Conservation (phyloP, 2,329 filamentous ascomycete genomes). For the Sporothrix euskadiensis region DNA sequence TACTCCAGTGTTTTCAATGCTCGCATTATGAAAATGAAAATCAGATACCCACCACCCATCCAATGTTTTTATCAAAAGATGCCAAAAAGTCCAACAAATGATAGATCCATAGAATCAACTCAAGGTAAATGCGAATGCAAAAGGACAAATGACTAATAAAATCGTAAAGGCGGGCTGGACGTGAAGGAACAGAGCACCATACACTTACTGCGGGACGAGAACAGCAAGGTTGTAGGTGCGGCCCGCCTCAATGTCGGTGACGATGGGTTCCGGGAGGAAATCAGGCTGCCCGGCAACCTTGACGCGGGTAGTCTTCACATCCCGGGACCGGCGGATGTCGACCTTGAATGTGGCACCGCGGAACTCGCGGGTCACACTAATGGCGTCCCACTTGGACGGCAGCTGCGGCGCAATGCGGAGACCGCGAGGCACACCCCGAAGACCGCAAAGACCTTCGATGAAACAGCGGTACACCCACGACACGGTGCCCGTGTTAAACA, state of each 20-base stretch:
- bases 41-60: not conserved
- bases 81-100: not conserved
- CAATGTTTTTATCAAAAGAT: not conserved
- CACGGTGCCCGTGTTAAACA: constrained; percentile 61
- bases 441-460: constrained; percentile 56
- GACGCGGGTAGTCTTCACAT: constrained; percentile 46
- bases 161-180: not conserved
- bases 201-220: constrained; percentile 26
- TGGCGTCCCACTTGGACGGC: constrained; percentile 51
- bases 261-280: constrained; percentile 43
- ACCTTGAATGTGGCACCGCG: constrained; percentile 53
- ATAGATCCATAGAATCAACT: not conserved
- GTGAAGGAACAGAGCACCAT: not conserved
- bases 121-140: not conserved
- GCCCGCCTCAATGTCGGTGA: constrained; percentile 47
- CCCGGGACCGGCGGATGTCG: constrained; percentile 44
- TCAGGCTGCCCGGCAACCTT: constrained; percentile 44
- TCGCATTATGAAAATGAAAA: not conserved
- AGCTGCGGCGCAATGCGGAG: constrained; percentile 52
- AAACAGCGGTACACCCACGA: constrained; percentile 59
- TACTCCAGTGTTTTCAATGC: not conserved
- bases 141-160: not conserved
- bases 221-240: constrained; percentile 50
- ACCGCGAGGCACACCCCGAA: constrained; percentile 52
- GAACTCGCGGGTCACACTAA: constrained; percentile 52